Evolutionary conservation across 169 alveolate species (phyloP).

Genomic region (Plasmodium inui): DNA sequence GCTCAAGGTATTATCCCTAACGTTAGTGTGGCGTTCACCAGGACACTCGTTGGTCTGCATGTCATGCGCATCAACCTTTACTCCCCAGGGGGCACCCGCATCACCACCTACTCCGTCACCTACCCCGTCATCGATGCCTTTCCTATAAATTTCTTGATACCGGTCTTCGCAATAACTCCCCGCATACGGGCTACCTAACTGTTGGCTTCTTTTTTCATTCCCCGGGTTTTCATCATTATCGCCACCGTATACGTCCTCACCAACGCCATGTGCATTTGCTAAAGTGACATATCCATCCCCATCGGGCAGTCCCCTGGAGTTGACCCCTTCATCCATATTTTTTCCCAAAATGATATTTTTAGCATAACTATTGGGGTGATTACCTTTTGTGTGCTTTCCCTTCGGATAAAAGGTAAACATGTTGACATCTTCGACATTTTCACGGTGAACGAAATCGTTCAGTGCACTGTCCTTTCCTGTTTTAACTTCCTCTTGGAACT

Average conservation of each 20-base stretch:
- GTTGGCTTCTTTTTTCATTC: not conserved
- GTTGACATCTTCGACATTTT: slow-evolving; percentile 9
- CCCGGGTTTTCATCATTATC: not conserved
- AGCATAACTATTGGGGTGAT: not conserved
- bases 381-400: not conserved
- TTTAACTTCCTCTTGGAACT: slow-evolving; percentile 15
- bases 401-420: slow-evolving; percentile 11
- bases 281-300: not conserved
- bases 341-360: not conserved
- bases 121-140: not conserved
- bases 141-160: not conserved
- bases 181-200: not conserved
- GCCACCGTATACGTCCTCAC: not conserved
- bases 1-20: not conserved
- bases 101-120: too few relatives aligned
- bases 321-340: not conserved
- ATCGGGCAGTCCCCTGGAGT: not conserved
- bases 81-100: too few relatives aligned
- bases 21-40: not conserved
- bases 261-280: not conserved
- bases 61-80: not conserved
- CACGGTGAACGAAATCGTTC: not conserved
- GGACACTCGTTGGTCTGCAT: not conserved
- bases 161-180: not conserved
- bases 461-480: not conserved